A percentile compares a stretch with the other conserved stretches of the same genome.
phyloP scores from a whole-genome alignment of 169 alveolate species.

The Cryptosporidium tyzzeri region DNA sequence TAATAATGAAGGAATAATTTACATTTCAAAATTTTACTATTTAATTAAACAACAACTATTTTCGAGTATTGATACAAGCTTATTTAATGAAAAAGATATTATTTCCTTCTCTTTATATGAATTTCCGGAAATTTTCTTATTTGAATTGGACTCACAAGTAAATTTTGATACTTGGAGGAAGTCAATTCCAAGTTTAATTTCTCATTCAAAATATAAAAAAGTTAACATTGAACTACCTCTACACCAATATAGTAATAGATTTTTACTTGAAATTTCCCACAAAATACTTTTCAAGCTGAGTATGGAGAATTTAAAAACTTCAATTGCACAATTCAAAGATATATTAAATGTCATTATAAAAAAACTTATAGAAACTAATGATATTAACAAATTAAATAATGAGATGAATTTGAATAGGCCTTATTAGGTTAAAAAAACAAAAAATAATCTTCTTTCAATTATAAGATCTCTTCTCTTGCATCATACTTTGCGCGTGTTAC shows the following conservation, averaged over 20 bases:
- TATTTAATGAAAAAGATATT: conserved; percentile 30
- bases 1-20: conserved; percentile 54
- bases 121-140: conserved; percentile 12
- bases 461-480: conserved; percentile 74
- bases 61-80: conserved; percentile 38
- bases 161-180: conserved; percentile 32
- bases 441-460: neutral
- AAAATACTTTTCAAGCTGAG: neutral
- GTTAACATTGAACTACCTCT: neutral
- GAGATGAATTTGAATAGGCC: neutral
- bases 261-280: neutral
- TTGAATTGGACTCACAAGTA: neutral
- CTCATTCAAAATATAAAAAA: neutral
- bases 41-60: conserved; percentile 16
- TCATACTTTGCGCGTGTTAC: conserved; percentile 72
- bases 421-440: neutral
- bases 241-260: neutral
- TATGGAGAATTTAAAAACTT: neutral
- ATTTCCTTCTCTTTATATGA: conserved; percentile 27
- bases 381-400: neutral
- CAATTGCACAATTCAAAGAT: conserved; percentile 2
- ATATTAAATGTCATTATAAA: conserved; percentile 1
- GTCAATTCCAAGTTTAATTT: conserved; percentile 3
- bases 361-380: neutral
- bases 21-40: conserved; percentile 29